Base-by-base conservation (phyloP, 2,329 filamentous ascomycete genomes). In the Chaetomiaceae sp. region DNA sequence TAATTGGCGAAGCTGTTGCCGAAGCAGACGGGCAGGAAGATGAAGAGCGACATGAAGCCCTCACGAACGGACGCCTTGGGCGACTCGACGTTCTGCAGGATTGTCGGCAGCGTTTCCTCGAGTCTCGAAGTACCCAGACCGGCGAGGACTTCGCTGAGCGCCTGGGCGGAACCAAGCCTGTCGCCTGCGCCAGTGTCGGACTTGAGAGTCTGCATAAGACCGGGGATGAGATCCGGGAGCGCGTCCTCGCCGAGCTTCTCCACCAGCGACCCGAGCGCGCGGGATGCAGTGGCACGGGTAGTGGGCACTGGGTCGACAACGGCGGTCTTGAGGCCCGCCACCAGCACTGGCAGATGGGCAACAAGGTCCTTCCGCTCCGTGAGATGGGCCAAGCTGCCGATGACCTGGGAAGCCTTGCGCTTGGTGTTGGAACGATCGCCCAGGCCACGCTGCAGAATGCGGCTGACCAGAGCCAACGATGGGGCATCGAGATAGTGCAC, bases 1-100 rank as follows among this genome's bases (percentile, higher is more conserved):
- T 99, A 99, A 65, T 89, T 90, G 60, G 93, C 87, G 65, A 99
- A 99, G 68, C 91, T 95, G 77, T 99, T 99, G 63, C 93, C 93
- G 63, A 99, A 99, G 72, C 93, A 99, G 47, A 96, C 93, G 12
- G 93, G 93, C 73, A 99, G 82, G 79, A 96, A 99, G 60, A 99
- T 97, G 72, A 99, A 99, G 35, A 99, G 79, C 7, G 93, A 96
- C 93, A 99, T 99, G 74, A 99, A 99, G 40, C 93, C 93, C 75
- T 99, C 93, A 62, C 93, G 85, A 57, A 99, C 89, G 48, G 90
- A 83, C 16, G 93, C 68, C 70, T 96, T 96, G 60, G 86, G 82
- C 62, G 92, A 97, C 60, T 89, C 85, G 58, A 96, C 92, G 63
- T 99, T 99, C 64, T 97, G 92, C 35, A 99, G 73, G 61, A 99